Evolutionary conservation across 768 basidiomycete genomes (phyloP), one percentile per base, ranked within the genome.

Genomic region (Botryobasidium botryosum): DNA sequence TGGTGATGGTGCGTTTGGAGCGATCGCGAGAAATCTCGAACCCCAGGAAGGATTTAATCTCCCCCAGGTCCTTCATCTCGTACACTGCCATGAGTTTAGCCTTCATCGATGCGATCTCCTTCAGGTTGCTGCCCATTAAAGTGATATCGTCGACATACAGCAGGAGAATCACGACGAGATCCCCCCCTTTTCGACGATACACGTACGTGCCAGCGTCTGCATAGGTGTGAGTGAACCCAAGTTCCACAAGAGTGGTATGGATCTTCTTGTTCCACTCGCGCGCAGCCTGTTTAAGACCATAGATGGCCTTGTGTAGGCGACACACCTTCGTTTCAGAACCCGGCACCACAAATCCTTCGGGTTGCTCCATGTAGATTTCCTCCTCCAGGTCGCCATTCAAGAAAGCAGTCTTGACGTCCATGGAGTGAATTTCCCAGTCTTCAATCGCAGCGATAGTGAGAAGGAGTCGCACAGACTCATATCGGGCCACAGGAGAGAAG

Each of bases 391-490:
- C 53, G 18, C 57, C 55, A 52, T 64, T 65, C 0, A 72, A 58
- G 51, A 61, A 70, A 0, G 65, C 65, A 0, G 55, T 56, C 25
- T 64, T 65, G 15, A 72, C 59, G 50, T 74, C 65, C 6, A 70
- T 53, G 36, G 61, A 59, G 17, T 65, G 51, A 4, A 71, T 36
- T 4, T 68, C 54, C 48, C 62, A 62, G 23, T 59, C 49, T 5
- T 61, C 36, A 0, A 44, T 5, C 0, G 66, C 64, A 0, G 67
- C 64, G 15, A 68, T 35, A 2, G 65, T 60, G 3, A 71, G 53
- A 8, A 63, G 26, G 0, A 55, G 36, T 13, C 59, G 55, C 10
- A 61, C 31, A 1, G 54, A 50, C 1, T 52, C 48, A 20, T 53
- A 46, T 46, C 12, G 50, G 32, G 55, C 59, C 2, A 55, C 56